Evolutionary conservation across 2,329 filamentous ascomycete species (phyloP).

Genomic region (Nothophoma quercina): DNA sequence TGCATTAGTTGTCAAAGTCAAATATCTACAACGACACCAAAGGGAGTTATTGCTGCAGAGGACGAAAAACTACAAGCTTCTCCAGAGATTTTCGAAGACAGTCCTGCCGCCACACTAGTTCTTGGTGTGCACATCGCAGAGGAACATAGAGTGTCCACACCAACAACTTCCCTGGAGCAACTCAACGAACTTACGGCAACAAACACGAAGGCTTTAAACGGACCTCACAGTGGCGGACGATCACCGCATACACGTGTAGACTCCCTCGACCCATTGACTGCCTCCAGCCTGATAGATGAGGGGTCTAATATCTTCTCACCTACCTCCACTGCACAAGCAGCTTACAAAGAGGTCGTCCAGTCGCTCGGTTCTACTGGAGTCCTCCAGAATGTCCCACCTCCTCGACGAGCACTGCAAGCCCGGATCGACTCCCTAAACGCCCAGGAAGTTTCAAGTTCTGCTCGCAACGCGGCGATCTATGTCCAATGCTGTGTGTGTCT

Average conservation of each 20-base stretch:
- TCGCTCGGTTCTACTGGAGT: neutral
- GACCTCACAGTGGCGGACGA: neutral
- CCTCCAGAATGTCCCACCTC: too few species aligned
- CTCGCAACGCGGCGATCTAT: conserved; percentile 13
- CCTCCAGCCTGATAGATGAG: neutral
- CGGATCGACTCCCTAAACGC: neutral
- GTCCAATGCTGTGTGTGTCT: conserved; percentile 23
- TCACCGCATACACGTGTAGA: neutral
- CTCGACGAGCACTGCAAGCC: neutral
- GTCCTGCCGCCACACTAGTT: too few species aligned
- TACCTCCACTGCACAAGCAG: neutral
- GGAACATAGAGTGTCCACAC: too few species aligned
- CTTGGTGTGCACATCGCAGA: too few species aligned
- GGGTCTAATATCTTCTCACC: neutral
- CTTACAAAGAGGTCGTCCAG: neutral
- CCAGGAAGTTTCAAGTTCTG: neutral
- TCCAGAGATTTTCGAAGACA: too few species aligned
- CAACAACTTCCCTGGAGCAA: neutral
- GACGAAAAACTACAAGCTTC: too few species aligned
- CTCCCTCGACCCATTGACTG: neutral
- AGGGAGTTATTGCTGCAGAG: too few species aligned
- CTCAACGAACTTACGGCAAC: neutral
- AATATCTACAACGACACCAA: too few species aligned
- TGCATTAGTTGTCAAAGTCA: too few species aligned
- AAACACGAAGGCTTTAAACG: neutral